These are phyloP conservation scores for Lantana camara DNA, from an alignment of 257 asterid genomes.

Conservation along the genomic window DNA sequence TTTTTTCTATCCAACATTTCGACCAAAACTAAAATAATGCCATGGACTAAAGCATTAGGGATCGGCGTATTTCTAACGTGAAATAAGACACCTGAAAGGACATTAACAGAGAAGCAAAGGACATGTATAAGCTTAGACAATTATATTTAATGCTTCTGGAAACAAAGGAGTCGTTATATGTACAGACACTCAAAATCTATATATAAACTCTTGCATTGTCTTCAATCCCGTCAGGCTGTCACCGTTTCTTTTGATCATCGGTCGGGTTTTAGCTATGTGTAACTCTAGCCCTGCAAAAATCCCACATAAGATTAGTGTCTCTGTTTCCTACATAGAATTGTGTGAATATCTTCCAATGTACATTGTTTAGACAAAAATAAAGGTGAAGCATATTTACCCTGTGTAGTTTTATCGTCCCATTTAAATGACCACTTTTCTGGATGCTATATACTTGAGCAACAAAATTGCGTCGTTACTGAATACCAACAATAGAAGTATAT, in stretches of 20 bases:
- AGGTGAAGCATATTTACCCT: neutral
- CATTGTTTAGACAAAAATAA: neutral
- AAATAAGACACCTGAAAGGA: too few species aligned
- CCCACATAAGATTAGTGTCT: too few species aligned
- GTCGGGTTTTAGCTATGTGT: neutral
- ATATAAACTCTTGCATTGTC: neutral
- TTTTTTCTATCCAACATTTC: too few species aligned
- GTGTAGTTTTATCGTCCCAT: neutral
- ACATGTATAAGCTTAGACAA: neutral
- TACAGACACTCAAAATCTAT: neutral
- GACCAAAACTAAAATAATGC: too few species aligned
- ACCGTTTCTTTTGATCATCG: too few species aligned
- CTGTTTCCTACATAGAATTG: too few species aligned
- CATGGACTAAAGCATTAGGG: too few species aligned
- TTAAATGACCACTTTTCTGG: neutral
- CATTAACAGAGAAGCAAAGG: neutral
- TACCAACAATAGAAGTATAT: neutral
- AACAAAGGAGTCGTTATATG: neutral
- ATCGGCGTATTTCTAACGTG: too few species aligned
- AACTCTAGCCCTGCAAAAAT: neutral
- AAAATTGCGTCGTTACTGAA: neutral
- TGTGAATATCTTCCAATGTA: too few species aligned
- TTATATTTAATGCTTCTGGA: neutral
- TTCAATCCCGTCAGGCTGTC: neutral
- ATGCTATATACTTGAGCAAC: neutral